These are phyloP conservation scores for Fusarium sp. DNA, from an alignment of 2,329 filamentous ascomycete species.

Conservation along the genomic window DNA sequence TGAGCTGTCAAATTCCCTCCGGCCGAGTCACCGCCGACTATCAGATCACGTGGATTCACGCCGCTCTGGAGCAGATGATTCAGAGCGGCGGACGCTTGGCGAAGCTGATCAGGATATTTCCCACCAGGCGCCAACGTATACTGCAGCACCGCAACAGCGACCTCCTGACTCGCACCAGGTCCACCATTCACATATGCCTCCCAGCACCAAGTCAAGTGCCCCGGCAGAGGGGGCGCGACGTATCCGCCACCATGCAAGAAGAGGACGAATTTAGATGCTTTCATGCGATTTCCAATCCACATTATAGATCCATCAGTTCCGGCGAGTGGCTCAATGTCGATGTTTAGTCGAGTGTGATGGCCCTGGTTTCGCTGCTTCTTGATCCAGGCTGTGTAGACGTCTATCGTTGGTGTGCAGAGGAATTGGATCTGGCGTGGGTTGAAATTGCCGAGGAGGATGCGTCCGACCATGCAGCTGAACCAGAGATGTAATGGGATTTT, in stretches of 20 bases:
- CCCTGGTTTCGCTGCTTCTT: background rate
- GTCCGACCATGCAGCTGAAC: background rate
- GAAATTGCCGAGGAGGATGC: background rate
- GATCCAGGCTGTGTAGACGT: background rate
- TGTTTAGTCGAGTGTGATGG: background rate
- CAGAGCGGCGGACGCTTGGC: background rate
- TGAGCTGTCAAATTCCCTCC: background rate
- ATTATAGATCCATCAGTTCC: background rate
- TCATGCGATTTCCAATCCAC: background rate
- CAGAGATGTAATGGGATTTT: background rate
- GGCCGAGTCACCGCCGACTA: background rate
- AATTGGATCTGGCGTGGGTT: background rate
- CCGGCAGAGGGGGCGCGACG: background rate
- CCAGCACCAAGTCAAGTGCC: background rate
- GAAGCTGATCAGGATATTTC: background rate
- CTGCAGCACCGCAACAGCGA: background rate
- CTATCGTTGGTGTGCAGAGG: background rate
- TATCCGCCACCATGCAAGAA: background rate
- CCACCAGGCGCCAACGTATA: background rate
- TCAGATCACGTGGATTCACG: background rate
- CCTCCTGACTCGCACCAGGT: background rate
- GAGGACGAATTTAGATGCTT: background rate
- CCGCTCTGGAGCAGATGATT: background rate
- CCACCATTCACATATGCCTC: background rate
- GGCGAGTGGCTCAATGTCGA: background rate